A percentile compares a stretch with the other conserved stretches of the same genome.
Evolutionary conservation across 768 basidiomycete species (phyloP).

Genomic region (Russula foetens): DNA sequence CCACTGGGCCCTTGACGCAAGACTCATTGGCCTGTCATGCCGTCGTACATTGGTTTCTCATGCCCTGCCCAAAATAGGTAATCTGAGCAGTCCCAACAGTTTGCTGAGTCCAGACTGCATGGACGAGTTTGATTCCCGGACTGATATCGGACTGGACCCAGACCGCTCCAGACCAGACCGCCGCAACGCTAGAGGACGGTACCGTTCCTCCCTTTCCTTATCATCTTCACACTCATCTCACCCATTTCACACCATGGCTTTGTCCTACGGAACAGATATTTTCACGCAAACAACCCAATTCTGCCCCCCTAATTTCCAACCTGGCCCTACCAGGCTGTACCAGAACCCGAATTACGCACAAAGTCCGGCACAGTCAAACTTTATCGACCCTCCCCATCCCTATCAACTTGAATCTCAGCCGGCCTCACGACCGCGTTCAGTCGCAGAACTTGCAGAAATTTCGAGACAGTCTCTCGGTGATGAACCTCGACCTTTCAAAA

Average conservation of each 20-base stretch:
- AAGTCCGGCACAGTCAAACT: not conserved
- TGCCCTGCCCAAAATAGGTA: too few species aligned
- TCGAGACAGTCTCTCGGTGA: slow-evolving; percentile 53
- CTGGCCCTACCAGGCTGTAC: not conserved
- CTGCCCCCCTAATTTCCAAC: slow-evolving; percentile 10
- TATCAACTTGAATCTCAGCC: not conserved
- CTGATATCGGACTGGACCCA: too few species aligned
- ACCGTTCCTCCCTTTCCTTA: not conserved
- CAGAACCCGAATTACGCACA: slow-evolving; percentile 16
- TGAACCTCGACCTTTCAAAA: slow-evolving; percentile 50
- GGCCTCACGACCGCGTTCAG: slow-evolving; percentile 36
- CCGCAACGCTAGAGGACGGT: too few species aligned
- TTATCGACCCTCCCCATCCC: not conserved
- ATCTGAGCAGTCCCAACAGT: too few species aligned
- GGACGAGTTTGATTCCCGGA: too few species aligned
- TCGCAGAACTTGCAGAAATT: slow-evolving; percentile 53
- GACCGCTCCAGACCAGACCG: too few species aligned
- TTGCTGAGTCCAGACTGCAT: too few species aligned
- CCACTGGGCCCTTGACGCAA: too few species aligned
- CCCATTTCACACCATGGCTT: not conserved
- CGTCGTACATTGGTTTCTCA: too few species aligned
- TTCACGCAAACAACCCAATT: slow-evolving; percentile 8
- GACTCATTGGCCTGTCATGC: too few species aligned
- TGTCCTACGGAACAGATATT: not conserved
- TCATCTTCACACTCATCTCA: not conserved